Percentiles rank a stretch among this genome's conserved stretches.
These are phyloP conservation scores for Sporothrix brunneoviolacea DNA, from an alignment of 2,329 filamentous ascomycete genomes.

Conservation along the genomic window DNA sequence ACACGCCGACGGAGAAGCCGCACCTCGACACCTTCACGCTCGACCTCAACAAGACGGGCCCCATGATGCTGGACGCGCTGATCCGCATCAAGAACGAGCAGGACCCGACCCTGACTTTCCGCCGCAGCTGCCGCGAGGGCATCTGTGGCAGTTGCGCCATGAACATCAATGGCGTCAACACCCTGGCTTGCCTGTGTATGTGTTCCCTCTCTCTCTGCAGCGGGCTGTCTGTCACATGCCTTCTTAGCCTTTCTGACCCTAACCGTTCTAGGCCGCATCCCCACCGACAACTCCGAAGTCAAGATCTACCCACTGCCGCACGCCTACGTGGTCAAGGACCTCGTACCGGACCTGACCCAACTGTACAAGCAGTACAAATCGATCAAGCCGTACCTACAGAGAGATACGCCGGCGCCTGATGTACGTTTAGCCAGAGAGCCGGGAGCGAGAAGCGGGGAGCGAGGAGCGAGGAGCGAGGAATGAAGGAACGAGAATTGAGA, in stretches of 20 bases:
- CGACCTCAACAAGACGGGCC: constrained; percentile 97
- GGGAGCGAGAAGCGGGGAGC: too few species aligned
- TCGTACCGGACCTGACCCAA: constrained; percentile 93
- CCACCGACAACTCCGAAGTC: constrained; percentile 74
- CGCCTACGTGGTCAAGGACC: constrained; percentile 98
- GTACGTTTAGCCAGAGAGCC: constrained; percentile 43
- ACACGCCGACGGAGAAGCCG: constrained; percentile 86
- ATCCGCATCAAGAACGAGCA: constrained; percentile 99
- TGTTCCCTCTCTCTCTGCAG: constrained; percentile 28
- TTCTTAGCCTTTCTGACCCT: background rate
- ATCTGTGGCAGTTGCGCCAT: constrained; percentile 98
- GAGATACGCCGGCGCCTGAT: constrained; percentile 74
- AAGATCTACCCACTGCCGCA: constrained; percentile 98
- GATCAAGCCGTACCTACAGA: constrained; percentile 97
- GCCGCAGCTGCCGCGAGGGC: constrained; percentile 91
- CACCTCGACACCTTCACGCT: constrained; percentile 91
- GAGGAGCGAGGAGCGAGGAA: too few species aligned
- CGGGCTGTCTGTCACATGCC: too few species aligned
- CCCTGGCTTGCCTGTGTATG: constrained; percentile 92
- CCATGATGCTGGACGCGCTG: constrained; percentile 95
- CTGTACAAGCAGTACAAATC: constrained; percentile 99
- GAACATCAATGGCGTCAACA: constrained; percentile 99
- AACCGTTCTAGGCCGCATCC: constrained; percentile 72
- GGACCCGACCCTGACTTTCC: constrained; percentile 93
- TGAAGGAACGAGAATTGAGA: background rate